A percentile compares a stretch with the other conserved stretches of the same genome.
These are phyloP conservation scores for Cryphonectria radicalis DNA, from an alignment of 2,329 filamentous ascomycete species.

Conservation along the genomic window DNA sequence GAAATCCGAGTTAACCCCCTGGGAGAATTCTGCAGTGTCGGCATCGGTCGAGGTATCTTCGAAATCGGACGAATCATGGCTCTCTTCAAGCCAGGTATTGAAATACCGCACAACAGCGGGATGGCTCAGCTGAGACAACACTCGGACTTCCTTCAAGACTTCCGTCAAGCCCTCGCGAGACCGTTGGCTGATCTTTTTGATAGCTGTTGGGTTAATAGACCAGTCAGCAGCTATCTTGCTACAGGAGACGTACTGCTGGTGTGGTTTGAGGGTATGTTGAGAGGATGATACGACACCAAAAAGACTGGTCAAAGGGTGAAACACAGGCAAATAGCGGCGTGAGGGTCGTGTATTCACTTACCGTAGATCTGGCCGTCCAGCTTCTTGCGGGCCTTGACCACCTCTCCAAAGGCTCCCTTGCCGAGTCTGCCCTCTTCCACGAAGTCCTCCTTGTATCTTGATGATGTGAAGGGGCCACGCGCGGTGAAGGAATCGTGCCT, in stretches of 20 bases:
- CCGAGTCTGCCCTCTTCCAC: conserved; percentile 87
- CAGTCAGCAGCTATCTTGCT: background rate
- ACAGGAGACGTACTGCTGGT: background rate
- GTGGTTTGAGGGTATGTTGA: background rate
- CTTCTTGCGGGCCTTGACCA: conserved; percentile 93
- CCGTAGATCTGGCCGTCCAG: conserved; percentile 89
- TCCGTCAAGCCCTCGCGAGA: conserved; percentile 80
- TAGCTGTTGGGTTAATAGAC: conserved; percentile 45
- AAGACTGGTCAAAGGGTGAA: too few relatives aligned
- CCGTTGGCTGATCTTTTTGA: conserved; percentile 92
- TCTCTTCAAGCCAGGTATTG: conserved; percentile 89
- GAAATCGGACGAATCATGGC: conserved; percentile 58
- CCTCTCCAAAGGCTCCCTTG: conserved; percentile 93
- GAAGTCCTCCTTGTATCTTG: conserved; percentile 87
- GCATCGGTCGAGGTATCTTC: conserved; percentile 59
- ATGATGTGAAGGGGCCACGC: conserved; percentile 63
- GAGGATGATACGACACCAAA: background rate
- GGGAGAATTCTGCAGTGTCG: conserved; percentile 42
- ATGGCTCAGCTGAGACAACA: conserved; percentile 91
- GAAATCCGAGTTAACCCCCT: conserved; percentile 39
- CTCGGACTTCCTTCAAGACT: conserved; percentile 80
- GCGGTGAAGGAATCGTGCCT: conserved; percentile 65
- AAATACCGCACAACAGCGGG: conserved; percentile 88
- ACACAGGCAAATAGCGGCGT: background rate
- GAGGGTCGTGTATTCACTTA: background rate